Percentiles rank a stretch among this genome's conserved stretches.
phyloP scores from a whole-genome alignment of 176 grass and related monocot genomes.

The Ensete ventricosum region DNA sequence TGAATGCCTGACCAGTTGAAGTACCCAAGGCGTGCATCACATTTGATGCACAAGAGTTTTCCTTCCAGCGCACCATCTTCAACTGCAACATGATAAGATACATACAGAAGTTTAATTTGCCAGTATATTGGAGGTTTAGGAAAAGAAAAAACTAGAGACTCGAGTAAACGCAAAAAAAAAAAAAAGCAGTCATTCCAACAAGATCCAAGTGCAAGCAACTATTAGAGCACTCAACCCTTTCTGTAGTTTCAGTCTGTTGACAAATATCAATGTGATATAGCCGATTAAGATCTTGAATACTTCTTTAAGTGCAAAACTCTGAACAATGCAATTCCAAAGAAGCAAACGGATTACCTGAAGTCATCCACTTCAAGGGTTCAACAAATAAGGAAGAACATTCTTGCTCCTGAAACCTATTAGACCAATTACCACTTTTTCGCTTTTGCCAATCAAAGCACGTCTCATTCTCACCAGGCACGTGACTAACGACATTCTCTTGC shows the following conservation, averaged over 20 bases:
- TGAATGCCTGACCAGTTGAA: constrained; percentile 93
- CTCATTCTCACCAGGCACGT: constrained; percentile 57
- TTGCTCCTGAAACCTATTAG: constrained; percentile 42
- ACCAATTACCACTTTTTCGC: constrained; percentile 30
- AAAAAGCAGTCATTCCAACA: too few species aligned
- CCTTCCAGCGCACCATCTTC: constrained; percentile 89
- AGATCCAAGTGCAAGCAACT: too few species aligned
- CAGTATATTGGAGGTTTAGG: too few species aligned
- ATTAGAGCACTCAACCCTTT: too few species aligned
- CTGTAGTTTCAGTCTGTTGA: too few species aligned
- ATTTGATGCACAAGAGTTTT: constrained; percentile 81
- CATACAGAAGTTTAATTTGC: neutral
- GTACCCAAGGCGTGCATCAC: constrained; percentile 60
- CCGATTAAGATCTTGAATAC: too few species aligned
- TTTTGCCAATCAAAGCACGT: constrained; percentile 66
- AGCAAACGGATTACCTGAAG: constrained; percentile 42
- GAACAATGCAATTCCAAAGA: neutral
- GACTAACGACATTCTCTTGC: constrained; percentile 67
- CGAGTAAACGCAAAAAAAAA: too few species aligned
- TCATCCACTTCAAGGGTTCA: constrained; percentile 98
- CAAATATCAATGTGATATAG: too few species aligned
- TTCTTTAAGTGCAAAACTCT: too few species aligned
- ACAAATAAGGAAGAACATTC: constrained; percentile 80
- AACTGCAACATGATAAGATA: constrained; percentile 38
- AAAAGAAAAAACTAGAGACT: too few species aligned